Evolutionary conservation across 345 rosid genomes (phyloP), one percentile per base, ranked within the genome.

Genomic region (Moricandia moricandioides): DNA sequence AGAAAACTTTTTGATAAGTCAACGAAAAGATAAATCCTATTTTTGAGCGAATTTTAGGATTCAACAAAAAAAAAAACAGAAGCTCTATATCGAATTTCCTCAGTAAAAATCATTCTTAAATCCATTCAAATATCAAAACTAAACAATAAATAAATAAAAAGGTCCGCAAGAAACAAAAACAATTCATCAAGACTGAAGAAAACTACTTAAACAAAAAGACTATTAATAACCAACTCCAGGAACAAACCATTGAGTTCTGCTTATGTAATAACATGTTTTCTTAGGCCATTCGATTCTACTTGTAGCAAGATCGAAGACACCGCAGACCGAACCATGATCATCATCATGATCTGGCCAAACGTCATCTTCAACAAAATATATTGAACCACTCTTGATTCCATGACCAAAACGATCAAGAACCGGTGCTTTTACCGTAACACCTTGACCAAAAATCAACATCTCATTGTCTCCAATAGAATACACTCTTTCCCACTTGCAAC

Each of bases 381-480:
- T 62, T 3, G 51, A 3, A 51, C 7, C 69, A 72, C 69, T n/a
- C 61, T 51, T 72, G 16, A 10, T 34, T 61, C 75, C 75, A 13
- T 62, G 16, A 71, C 61, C 61, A 47, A 33, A 14, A 57, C 35
- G 2, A 62, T 49, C 61, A 47, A 31, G 13, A 61, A 43, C 69
- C 35, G 55, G 69, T 43, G 31, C 52, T 37, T 5, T 63, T 6
- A 60, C 24, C 1, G 59, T 45, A 60, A 60, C 14, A 12, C 75
- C 67, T 4, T 71, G 67, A 61, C 67, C 75, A 71, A 71, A 71
- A 47, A 33, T 6, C 33, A 71, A 31, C 67, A 47, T 71, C 59
- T 71, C 45, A 56, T 54, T 54, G 29, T 69, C 73, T 39, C 73
- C 67, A 17, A 61, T 4, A 71, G 75, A 71, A 1, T 71, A 6